phyloP scores from a whole-genome alignment of 148 eudicot genomes.

The Dianthus caryophyllus region DNA sequence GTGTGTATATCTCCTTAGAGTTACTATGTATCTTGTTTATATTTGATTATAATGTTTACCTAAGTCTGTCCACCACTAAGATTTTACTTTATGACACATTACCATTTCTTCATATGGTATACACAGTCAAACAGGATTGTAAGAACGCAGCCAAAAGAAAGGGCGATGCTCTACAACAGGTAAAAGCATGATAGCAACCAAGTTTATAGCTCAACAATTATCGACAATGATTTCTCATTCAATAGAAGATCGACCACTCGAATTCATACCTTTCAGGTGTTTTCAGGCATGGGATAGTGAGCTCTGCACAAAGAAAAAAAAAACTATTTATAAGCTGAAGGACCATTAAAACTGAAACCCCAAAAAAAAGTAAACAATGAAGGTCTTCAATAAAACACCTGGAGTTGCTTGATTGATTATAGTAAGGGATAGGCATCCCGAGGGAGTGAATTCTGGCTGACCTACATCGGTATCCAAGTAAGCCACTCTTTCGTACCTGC shows the following conservation, averaged over 20 bases:
- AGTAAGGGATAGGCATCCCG: conserved; percentile 81
- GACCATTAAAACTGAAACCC: no score
- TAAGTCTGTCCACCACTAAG: no score
- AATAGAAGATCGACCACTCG: conserved; percentile 5
- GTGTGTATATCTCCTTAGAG: no score
- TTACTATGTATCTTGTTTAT: no score
- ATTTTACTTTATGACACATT: no score
- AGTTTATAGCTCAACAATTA: not conserved
- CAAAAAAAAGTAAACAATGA: not conserved
- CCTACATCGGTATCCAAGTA: conserved; percentile 97
- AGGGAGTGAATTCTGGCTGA: conserved; percentile 94
- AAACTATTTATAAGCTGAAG: conserved; percentile 13
- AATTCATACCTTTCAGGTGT: conserved; percentile 77
- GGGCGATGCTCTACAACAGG: not conserved
- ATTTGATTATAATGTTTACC: no score
- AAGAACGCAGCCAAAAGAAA: conserved; percentile 1
- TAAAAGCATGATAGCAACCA: conserved; percentile 1
- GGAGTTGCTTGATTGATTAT: conserved; percentile 65
- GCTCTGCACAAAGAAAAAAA: conserved; percentile 50
- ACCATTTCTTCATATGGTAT: not conserved
- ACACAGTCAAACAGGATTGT: not conserved
- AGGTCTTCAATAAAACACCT: conserved; percentile 35
- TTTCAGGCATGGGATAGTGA: conserved; percentile 76
- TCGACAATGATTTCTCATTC: no score
- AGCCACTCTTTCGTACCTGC: conserved; percentile 70